Conservation (phyloP, 768 basidiomycete species). For the Mycena galopus region DNA sequence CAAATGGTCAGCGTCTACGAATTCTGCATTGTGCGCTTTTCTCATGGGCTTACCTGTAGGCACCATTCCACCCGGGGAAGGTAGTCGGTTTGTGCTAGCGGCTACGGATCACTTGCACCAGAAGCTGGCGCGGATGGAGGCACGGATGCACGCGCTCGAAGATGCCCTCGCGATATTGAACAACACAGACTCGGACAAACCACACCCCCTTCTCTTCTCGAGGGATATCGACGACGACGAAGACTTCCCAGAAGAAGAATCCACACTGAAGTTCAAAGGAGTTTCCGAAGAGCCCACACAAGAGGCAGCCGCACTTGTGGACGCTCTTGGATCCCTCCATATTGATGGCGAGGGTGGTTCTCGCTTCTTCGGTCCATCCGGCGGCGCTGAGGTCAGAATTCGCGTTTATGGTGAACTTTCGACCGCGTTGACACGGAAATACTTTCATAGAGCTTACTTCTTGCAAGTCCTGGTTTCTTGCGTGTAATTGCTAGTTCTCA, state of each 20-base stretch:
- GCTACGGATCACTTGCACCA: conserved; percentile 67
- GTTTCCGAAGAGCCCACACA: conserved; percentile 43
- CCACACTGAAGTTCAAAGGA: conserved; percentile 42
- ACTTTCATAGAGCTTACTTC: conserved; percentile 54
- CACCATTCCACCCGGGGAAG: conserved; percentile 67
- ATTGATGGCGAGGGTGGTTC: conserved; percentile 56
- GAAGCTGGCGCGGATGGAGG: conserved; percentile 60
- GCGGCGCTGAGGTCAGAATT: conserved; percentile 60
- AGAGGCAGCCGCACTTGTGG: conserved; percentile 44
- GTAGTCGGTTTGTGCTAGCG: conserved; percentile 67
- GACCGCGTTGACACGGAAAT: neutral
- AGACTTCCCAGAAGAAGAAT: conserved; percentile 37
- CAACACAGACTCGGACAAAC: conserved; percentile 50
- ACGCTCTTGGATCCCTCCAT: conserved; percentile 59
- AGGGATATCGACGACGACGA: conserved; percentile 48
- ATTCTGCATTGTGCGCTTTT: neutral
- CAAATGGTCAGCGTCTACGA: conserved; percentile 57
- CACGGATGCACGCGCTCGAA: conserved; percentile 66
- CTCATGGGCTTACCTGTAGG: conserved; percentile 46
- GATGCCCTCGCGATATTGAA: conserved; percentile 66
- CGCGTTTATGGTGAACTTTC: neutral
- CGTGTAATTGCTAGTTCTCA: conserved; percentile 1
- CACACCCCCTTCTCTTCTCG: conserved; percentile 58
- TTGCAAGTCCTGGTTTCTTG: conserved; percentile 47
- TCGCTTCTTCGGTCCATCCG: conserved; percentile 62